These are phyloP conservation scores for Trichoderma endophyticum DNA, from an alignment of 2,329 filamentous ascomycete genomes.

Conservation along the genomic window DNA sequence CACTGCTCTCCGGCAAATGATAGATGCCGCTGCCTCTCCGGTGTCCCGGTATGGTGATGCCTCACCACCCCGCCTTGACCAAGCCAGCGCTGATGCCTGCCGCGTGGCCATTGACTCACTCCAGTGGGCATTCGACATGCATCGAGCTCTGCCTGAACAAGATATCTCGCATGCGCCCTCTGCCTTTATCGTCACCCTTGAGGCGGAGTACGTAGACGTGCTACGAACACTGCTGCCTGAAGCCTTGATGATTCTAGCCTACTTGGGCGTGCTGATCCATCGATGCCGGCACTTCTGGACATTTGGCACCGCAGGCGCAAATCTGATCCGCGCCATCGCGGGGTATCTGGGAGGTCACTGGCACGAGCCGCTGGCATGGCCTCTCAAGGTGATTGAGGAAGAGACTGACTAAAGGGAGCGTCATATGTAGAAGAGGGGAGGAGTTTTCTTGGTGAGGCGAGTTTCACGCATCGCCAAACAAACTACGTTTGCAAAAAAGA, in stretches of 20 bases:
- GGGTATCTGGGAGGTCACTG: constrained; percentile 34
- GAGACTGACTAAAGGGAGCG: constrained; percentile 26
- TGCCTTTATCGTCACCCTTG: constrained; percentile 33
- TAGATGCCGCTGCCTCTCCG: constrained; percentile 24
- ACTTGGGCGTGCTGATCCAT: constrained; percentile 50
- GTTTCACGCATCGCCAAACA: background rate
- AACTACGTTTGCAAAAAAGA: background rate
- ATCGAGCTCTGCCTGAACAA: constrained; percentile 25
- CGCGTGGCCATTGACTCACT: constrained; percentile 29
- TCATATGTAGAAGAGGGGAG: background rate
- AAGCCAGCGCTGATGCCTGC: constrained; percentile 29
- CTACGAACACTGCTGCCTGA: constrained; percentile 38
- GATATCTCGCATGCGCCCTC: constrained; percentile 32
- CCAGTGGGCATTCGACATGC: constrained; percentile 36
- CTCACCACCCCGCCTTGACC: constrained; percentile 21
- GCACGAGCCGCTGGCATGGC: constrained; percentile 34
- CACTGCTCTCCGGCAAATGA: constrained; percentile 21
- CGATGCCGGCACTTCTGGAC: constrained; percentile 40
- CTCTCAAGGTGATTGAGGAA: constrained; percentile 29
- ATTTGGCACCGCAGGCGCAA: constrained; percentile 33
- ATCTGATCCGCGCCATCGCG: constrained; percentile 32
- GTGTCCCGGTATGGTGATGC: constrained; percentile 31
- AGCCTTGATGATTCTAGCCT: constrained; percentile 46
- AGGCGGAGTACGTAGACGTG: constrained; percentile 34
- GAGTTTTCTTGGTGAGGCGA: background rate